Evolutionary conservation across 306 rosid genomes (phyloP).

Genomic region (Macrotyloma uniflorum): DNA sequence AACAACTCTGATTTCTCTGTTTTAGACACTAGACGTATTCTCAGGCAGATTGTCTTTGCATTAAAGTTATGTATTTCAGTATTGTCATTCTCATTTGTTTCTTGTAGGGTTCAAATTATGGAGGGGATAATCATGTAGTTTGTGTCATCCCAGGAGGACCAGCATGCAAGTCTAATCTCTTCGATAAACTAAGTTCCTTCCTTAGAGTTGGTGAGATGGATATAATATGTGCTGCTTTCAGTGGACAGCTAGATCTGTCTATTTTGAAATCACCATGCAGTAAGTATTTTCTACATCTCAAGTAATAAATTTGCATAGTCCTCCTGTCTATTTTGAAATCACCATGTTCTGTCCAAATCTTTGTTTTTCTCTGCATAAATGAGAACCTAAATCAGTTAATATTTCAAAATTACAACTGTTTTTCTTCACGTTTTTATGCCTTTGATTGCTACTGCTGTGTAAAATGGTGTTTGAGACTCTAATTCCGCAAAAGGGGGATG

Average conservation of each 20-base stretch:
- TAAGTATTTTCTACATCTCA: conserved; percentile 43
- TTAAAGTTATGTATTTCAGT: conserved; percentile 10
- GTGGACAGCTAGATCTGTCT: conserved; percentile 73
- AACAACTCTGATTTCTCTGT: neutral
- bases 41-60: neutral
- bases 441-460: neutral
- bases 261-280: conserved; percentile 72
- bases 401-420: conserved; percentile 2
- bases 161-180: conserved; percentile 47
- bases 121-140: conserved; percentile 59
- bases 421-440: neutral
- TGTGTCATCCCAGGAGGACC: conserved; percentile 71
- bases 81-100: conserved; percentile 35
- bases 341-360: too few relatives aligned
- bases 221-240: conserved; percentile 64
- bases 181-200: conserved; percentile 55
- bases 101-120: conserved; percentile 57
- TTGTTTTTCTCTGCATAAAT: neutral
- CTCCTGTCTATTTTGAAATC: too few relatives aligned
- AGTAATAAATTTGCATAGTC: conserved; percentile 21
- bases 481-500: conserved; percentile 1
- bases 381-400: conserved; percentile 11
- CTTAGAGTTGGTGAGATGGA: conserved; percentile 65
- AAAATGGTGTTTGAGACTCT: neutral
- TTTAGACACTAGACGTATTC: neutral